Percentiles rank a stretch among this genome's conserved stretches.
These are phyloP conservation scores for Begonia loranthoides DNA, from an alignment of 306 rosid species.

Conservation along the genomic window DNA sequence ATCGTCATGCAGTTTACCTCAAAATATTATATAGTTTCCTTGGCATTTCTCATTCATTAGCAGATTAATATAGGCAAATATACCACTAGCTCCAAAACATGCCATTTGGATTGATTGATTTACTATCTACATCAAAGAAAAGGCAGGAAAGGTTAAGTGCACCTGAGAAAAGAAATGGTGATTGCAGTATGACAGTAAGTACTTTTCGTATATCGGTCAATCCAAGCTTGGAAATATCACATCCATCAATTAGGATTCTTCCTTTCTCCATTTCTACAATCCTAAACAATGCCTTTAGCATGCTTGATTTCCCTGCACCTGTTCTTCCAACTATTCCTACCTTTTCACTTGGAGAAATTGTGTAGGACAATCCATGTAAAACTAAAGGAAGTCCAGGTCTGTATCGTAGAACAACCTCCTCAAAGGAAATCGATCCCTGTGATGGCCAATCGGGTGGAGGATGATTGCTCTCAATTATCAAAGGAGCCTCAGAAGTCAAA, in stretches of 20 bases:
- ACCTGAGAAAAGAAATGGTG: conserved; percentile 42
- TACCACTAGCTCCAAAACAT: too few species aligned
- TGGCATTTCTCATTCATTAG: too few species aligned
- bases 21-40: too few species aligned
- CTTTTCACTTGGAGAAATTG: conserved; percentile 29
- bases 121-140: too few species aligned
- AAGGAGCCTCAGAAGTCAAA: conserved; percentile 61
- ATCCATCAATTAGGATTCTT: conserved; percentile 30
- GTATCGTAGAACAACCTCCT: conserved; percentile 28
- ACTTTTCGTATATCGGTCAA: conserved; percentile 28
- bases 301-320: conserved; percentile 41
- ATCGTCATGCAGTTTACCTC: too few species aligned
- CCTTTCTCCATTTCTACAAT: conserved; percentile 38
- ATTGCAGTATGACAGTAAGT: conserved; percentile 39
- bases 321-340: conserved; percentile 43
- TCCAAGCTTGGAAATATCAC: conserved; percentile 31
- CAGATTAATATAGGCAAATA: too few species aligned
- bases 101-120: too few species aligned
- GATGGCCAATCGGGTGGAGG: conserved; percentile 46
- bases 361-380: conserved; percentile 28
- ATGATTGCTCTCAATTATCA: conserved; percentile 28
- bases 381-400: conserved; percentile 44
- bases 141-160: too few species aligned
- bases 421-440: conserved; percentile 26
- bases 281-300: conserved; percentile 34